Evolutionary conservation across 78 protist genomes (phyloP), one percentile per base, ranked within the genome.

Genomic region (Anaeramoeba ignava): DNA sequence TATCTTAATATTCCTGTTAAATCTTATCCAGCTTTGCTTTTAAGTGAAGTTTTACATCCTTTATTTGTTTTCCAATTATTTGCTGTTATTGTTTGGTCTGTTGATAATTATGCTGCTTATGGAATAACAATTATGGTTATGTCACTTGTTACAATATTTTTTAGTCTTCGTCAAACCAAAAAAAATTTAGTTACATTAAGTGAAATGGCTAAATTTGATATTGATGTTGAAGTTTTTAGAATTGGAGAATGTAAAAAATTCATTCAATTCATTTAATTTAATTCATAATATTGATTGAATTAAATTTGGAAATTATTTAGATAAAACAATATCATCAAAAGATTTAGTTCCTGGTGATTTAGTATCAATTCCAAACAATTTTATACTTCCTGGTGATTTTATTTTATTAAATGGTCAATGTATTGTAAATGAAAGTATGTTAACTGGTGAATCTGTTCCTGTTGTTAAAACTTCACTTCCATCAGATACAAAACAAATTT

Each of bases 21-120:
- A 54, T 40, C 88, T 33, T 83, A 79, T 23, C 87, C 85, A 2
- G 1, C 40, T 27, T 41, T 92, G 33, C 73, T 90, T 8, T 33
- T 92, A 80, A 91, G 87, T 1, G 93, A 93, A 40, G 87, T 87
- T 0, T 83, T 94, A 67, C 91, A 92, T 86, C 97, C 97, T 39
- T 94, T 94, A 82, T 93, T 88, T 82, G 39, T 94, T 40, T 94
- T 94, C 78, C 97, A 94, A 85, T 36, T 92, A 27, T 84, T 67
- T 37, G 36, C 85, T 39, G 73, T 93, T 40, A 33, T 83, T 23
- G 40, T 94, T 37, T 94, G 97, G 97, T 0, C 38, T 17, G 3
- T 90, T 23, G 92, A 91, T 34, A 84, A 79, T 39, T 94, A 94
- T 88, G 82, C 39, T 80, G 8, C 37, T 83, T 94, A 92, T 73